Percentiles rank a stretch among this genome's conserved stretches.
These are phyloP conservation scores for Lobosporangium transversale DNA, from an alignment of 192 early-diverging fungal genomes.

Conservation along the genomic window DNA sequence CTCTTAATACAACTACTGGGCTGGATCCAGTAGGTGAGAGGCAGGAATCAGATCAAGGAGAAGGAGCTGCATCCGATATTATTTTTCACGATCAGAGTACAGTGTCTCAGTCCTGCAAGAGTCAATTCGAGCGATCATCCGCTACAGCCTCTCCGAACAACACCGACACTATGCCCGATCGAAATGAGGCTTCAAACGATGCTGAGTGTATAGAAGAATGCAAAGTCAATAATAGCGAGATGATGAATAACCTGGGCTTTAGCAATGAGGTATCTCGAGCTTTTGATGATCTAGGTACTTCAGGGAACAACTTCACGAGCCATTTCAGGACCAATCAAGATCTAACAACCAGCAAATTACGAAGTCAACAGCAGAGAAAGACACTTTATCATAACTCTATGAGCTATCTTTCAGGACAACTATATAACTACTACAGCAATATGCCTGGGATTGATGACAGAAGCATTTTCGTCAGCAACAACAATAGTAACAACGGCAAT, in stretches of 20 bases:
- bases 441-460: constrained; percentile 1
- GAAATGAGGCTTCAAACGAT: neutral
- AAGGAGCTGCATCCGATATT: too few species aligned
- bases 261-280: too few species aligned
- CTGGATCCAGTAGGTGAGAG: too few species aligned
- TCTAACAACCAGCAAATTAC: neutral
- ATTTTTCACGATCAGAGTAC: too few species aligned
- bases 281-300: too few species aligned
- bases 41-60: too few species aligned
- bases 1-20: too few species aligned
- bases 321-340: too few species aligned
- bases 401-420: neutral
- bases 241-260: too few species aligned
- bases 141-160: too few species aligned
- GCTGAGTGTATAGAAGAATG: neutral
- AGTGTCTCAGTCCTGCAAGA: neutral
- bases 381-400: constrained; percentile 8
- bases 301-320: neutral
- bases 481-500: neutral
- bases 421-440: neutral
- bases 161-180: neutral
- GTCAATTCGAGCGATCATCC: neutral
- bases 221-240: neutral
- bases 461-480: neutral
- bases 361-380: neutral